A percentile compares a stretch with the other conserved stretches of the same genome.
Evolutionary conservation across 495 filamentous ascomycete genomes (phyloP).

Genomic region (Jackrogersella minutella): DNA sequence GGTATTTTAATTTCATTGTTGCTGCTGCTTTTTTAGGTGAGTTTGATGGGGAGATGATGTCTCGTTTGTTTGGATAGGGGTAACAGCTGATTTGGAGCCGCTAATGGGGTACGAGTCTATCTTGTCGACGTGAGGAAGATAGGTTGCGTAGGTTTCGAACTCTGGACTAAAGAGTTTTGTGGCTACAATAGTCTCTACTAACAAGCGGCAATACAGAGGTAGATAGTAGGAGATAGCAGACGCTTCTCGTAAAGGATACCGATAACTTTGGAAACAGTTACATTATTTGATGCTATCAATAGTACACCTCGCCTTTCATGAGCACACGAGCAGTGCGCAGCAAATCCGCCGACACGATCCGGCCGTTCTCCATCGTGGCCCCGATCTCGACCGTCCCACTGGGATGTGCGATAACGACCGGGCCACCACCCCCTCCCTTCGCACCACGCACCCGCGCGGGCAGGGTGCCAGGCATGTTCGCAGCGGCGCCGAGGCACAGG

Average conservation of each 20-base stretch:
- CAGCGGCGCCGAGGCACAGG: conserved; percentile 67
- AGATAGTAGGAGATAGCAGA: too few relatives aligned
- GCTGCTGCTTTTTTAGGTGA: too few relatives aligned
- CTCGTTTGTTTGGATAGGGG: too few relatives aligned
- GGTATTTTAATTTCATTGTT: too few relatives aligned
- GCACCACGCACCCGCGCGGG: conserved; percentile 47
- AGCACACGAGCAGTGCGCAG: conserved; percentile 63
- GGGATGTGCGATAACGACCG: conserved; percentile 66
- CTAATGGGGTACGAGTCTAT: too few relatives aligned
- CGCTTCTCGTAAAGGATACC: too few relatives aligned
- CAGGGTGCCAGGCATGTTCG: conserved; percentile 58
- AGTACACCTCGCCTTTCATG: conserved; percentile 64
- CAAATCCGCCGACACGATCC: conserved; percentile 57
- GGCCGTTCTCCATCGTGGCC: conserved; percentile 52
- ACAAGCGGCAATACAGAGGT: too few relatives aligned
- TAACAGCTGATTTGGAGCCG: too few relatives aligned
- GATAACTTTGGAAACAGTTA: background rate
- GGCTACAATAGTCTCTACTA: too few relatives aligned
- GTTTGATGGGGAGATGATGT: too few relatives aligned
- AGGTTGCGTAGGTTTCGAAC: too few relatives aligned
- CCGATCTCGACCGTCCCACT: conserved; percentile 68
- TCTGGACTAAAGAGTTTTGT: background rate
- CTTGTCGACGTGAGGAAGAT: too few relatives aligned
- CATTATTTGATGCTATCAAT: conserved; percentile 41
- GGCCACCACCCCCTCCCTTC: conserved; percentile 39